These are phyloP conservation scores for Spatholobus suberectus DNA, from an alignment of 306 rosid genomes.

Conservation along the genomic window DNA sequence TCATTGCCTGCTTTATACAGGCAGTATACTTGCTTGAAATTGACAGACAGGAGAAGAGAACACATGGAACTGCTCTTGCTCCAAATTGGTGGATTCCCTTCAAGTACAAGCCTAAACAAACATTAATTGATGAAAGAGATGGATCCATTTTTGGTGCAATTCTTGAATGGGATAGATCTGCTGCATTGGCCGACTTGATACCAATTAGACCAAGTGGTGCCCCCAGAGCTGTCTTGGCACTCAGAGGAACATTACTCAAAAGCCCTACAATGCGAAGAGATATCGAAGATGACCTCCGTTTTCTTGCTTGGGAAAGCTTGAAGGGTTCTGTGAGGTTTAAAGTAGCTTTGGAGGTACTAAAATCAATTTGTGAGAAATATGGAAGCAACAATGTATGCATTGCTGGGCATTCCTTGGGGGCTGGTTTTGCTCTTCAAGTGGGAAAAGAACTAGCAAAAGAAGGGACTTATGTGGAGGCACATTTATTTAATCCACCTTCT, in stretches of 20 bases:
- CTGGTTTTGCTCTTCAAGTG: slow-evolving; percentile 93
- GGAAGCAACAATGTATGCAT: slow-evolving; percentile 83
- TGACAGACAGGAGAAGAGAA: slow-evolving; percentile 86
- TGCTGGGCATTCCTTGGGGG: slow-evolving; percentile 95
- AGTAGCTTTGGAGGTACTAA: slow-evolving; percentile 64
- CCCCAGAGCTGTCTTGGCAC: slow-evolving; percentile 85
- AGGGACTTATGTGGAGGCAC: slow-evolving; percentile 83
- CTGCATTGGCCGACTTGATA: slow-evolving; percentile 71
- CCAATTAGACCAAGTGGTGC: slow-evolving; percentile 86
- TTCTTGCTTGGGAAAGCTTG: slow-evolving; percentile 95
- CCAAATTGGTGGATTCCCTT: slow-evolving; percentile 99
- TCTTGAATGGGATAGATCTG: slow-evolving; percentile 87
- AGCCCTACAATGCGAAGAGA: slow-evolving; percentile 84
- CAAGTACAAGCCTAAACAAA: slow-evolving; percentile 75
- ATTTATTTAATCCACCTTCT: slow-evolving; percentile 95
- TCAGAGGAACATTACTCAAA: slow-evolving; percentile 91
- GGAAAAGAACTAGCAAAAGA: slow-evolving; percentile 90
- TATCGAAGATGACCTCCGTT: slow-evolving; percentile 92
- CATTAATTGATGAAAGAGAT: slow-evolving; percentile 82
- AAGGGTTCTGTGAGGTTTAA: slow-evolving; percentile 89
- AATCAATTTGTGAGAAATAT: slow-evolving; percentile 59
- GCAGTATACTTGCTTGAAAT: slow-evolving; percentile 91
- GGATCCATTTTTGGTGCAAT: slow-evolving; percentile 93
- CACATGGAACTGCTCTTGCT: slow-evolving; percentile 68
- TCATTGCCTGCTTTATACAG: slow-evolving; percentile 90